Evolutionary conservation across 176 grass and related monocot genomes (phyloP), one percentile per base, ranked within the genome.

Genomic region (Puya raimondii): DNA sequence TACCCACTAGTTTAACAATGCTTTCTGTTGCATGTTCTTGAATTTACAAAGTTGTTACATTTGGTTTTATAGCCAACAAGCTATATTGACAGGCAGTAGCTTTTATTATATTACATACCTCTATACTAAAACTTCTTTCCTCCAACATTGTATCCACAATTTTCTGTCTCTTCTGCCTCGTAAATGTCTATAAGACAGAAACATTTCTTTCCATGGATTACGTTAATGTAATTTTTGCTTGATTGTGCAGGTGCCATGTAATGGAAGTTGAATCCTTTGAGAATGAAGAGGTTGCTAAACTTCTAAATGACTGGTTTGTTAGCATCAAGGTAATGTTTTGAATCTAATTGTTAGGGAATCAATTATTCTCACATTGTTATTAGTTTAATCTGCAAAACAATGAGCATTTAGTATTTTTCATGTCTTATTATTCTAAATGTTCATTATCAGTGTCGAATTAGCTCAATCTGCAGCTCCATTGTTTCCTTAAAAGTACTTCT

Each of bases 261-360:
- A 96, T 96, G 93, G 89, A 96, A 63, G 93, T 92, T 12, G 89
- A 96, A 65, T 96, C 93, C 47, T 96, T 96, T 68, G 89, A 96
- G 82, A 89, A 87, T 54, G 89, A 92, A 57, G 89, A 96, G 63
- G 74, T 96, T 72, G 84, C 93, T 3, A 89, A 89, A 83, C 78
- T 92, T 70, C 68, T 96, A 65, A 96, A 92, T 72, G 86, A 96
- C 23, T 92, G 81, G 79, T 96, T 96, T 83, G 88, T 96, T 74
- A 96, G 89, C 89, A 92, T 96, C 81, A 96, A 96, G 89, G 93
- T 96, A 72, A 0, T 59, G 50, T 57, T 9, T 76, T 70, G 21
- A 70, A 21, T 70, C n/a, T n/a, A 20, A 8, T 70, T 51, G 50
- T 22, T 70, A 7, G 9, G 65, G 13, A 22, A 69, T 69, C 33